Evolutionary conservation across 2,329 filamentous ascomycete genomes (phyloP), one percentile per base, ranked within the genome.

Genomic region (Corinectria fuckeliana): DNA sequence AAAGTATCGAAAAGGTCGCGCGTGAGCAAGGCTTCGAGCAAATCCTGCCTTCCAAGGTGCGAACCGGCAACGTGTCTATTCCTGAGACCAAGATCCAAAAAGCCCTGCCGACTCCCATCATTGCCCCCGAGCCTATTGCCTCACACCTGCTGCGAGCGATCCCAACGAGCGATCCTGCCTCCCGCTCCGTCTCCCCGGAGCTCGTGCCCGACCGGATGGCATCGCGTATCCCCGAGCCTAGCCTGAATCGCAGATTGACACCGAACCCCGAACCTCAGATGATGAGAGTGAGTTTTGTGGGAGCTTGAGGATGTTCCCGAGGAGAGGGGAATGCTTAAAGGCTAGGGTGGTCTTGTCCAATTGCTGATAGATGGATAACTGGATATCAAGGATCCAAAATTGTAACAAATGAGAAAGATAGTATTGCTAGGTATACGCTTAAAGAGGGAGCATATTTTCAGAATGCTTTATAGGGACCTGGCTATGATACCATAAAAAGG

Each of bases 1-100:
- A 90, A 77, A 87, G 85, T 62, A 90, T 91, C 68, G 88, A 91
- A 74, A 82, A 86, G 69, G 82, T 89, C 2, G 87, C 87, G 41
- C 80, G 72, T 21, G 78, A 81, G 60, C 80, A 84, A 67, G 83
- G 83, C 36, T 86, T 85, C 70, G 82, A 85, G 72, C 83, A 85
- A 67, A 84, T 84, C 58, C 76, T 85, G 28, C 82, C 83, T 26
- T 85, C 83, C 26, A 82, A 80, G 61, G 81, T 86, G 58, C 81
- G 84, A 64, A 85, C 82, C 10, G 82, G 80, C 28, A 78, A 81
- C n/a, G 75, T 75, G 14, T 69, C 75, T 23, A 65, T 76, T 13
- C 76, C 76, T 18, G 64, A 69, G 28, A 77, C 77, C 36, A 75
- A 79, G 49, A 70, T 84, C 41, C 77, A 81, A 41, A 77, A 81